Evolutionary conservation across 768 basidiomycete species (phyloP).

Genomic region (Artomyces pyxidatus): DNA sequence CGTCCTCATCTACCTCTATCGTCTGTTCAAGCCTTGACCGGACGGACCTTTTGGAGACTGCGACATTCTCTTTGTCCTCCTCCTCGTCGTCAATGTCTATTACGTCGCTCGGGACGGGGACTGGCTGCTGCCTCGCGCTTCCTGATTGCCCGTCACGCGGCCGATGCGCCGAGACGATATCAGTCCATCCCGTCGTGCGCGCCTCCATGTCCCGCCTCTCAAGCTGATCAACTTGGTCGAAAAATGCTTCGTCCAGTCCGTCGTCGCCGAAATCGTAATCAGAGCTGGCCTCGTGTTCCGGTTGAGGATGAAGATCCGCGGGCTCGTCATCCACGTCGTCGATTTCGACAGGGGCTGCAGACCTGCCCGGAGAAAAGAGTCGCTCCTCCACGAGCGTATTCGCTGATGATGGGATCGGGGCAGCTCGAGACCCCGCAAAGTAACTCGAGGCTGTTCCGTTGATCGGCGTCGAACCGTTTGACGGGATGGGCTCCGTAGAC

Average conservation of each 20-base stretch:
- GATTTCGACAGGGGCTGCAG: background rate
- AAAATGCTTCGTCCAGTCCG: conserved; percentile 29
- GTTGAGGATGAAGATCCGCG: background rate
- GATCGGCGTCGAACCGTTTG: background rate
- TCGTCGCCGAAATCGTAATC: conserved; percentile 28
- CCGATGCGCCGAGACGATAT: too few species aligned
- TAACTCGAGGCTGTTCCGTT: background rate
- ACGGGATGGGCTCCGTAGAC: background rate
- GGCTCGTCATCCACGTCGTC: background rate
- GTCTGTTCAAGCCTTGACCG: conserved; percentile 29
- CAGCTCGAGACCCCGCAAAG: background rate
- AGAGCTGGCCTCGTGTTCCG: conserved; percentile 14
- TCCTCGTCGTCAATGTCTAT: conserved; percentile 40
- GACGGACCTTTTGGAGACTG: conserved; percentile 42
- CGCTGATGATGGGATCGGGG: background rate
- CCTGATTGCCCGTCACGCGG: too few species aligned
- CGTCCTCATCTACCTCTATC: conserved; percentile 10
- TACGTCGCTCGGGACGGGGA: conserved; percentile 21
- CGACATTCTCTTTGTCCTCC: conserved; percentile 57
- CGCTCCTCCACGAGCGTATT: background rate
- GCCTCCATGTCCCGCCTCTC: conserved; percentile 25
- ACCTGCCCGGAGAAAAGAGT: background rate
- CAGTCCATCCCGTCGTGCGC: conserved; percentile 1
- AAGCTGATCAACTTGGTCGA: conserved; percentile 30
- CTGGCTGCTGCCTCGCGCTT: too few species aligned